Percentiles rank a stretch among this genome's conserved stretches.
These are phyloP conservation scores for Tillandsia fasciculata DNA, from an alignment of 176 grass and related monocot genomes.

Conservation along the genomic window DNA sequence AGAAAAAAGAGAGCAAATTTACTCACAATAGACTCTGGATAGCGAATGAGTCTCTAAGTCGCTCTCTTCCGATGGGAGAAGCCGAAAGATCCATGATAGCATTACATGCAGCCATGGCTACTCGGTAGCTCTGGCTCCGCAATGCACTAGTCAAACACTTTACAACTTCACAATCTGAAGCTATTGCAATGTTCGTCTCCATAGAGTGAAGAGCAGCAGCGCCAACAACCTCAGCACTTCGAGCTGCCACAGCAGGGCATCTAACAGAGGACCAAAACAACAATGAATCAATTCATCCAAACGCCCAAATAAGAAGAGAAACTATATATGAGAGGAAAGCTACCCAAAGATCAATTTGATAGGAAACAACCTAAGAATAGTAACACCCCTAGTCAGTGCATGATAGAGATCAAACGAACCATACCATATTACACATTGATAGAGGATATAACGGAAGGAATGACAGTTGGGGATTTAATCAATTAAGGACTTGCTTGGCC, in stretches of 20 bases:
- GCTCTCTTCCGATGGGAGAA: slow-evolving; percentile 31
- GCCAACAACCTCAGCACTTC: slow-evolving; percentile 45
- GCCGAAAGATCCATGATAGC: slow-evolving; percentile 32
- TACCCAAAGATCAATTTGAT: background rate
- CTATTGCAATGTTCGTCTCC: slow-evolving; percentile 26
- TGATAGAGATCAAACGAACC: no score
- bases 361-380: background rate
- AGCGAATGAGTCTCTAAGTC: slow-evolving; percentile 23
- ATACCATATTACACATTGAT: no score
- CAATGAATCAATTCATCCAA: background rate
- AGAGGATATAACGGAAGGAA: no score
- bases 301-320: background rate
- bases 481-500: no score
- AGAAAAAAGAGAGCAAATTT: background rate
- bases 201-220: slow-evolving; percentile 42
- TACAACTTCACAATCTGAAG: slow-evolving; percentile 25
- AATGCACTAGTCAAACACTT: slow-evolving; percentile 31
- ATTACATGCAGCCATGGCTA: slow-evolving; percentile 14
- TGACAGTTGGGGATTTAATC: no score
- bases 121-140: slow-evolving; percentile 20
- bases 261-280: slow-evolving; percentile 12
- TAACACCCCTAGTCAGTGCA: no score
- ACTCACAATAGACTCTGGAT: slow-evolving; percentile 54
- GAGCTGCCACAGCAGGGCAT: slow-evolving; percentile 28
- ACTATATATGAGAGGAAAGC: background rate